Conservation (phyloP, 2,329 filamentous ascomycete genomes). For the Curvularia spicifera region DNA sequence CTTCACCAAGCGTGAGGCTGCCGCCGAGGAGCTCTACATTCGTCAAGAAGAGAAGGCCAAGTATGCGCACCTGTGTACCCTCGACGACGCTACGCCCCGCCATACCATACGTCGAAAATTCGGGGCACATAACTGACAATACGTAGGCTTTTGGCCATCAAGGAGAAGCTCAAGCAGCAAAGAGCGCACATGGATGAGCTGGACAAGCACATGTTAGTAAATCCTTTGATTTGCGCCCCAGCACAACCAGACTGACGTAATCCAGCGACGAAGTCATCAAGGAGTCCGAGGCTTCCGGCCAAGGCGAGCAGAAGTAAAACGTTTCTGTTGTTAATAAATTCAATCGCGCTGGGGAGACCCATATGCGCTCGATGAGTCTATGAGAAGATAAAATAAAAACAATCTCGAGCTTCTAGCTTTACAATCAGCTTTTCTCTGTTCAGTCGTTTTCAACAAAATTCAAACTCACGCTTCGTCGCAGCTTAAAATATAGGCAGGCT, state of each 20-base stretch:
- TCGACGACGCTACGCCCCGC: background rate
- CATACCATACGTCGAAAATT: background rate
- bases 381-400: conserved; percentile 15
- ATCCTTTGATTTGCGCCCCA: background rate
- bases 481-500: background rate
- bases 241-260: conserved; percentile 21
- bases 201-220: conserved; percentile 79
- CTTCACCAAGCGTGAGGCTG: conserved; percentile 90
- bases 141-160: conserved; percentile 70
- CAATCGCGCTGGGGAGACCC: conserved; percentile 4
- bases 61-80: conserved; percentile 47
- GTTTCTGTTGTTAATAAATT: background rate
- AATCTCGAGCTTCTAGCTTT: background rate
- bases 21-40: conserved; percentile 84
- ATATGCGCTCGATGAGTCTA: conserved; percentile 4
- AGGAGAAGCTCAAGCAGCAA: conserved; percentile 73
- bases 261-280: conserved; percentile 77
- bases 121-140: conserved; percentile 22
- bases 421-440: background rate
- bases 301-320: conserved; percentile 64
- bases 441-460: background rate
- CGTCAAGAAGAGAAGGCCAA: conserved; percentile 88
- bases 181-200: conserved; percentile 83
- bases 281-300: conserved; percentile 66
- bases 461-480: background rate